These are phyloP conservation scores for Picea abies DNA, from an alignment of 83 land plant species.

Conservation along the genomic window DNA sequence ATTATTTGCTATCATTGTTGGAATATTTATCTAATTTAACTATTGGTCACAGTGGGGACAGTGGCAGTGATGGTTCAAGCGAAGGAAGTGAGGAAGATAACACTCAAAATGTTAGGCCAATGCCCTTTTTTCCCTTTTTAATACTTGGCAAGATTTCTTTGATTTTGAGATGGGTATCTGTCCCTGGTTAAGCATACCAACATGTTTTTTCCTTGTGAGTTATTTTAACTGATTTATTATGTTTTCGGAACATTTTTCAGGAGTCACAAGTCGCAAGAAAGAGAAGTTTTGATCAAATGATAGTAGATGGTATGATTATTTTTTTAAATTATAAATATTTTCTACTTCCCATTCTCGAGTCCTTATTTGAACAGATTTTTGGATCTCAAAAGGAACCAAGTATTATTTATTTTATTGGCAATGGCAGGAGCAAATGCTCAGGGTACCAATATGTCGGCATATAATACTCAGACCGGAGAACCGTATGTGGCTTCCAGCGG, in stretches of 20 bases:
- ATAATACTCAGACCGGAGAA: constrained; percentile 18
- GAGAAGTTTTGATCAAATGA: constrained; percentile 66
- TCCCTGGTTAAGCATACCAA: not conserved
- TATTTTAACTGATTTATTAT: not conserved
- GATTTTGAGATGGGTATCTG: not conserved
- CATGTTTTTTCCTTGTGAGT: not conserved
- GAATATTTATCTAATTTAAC: constrained; percentile 17
- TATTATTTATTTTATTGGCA: constrained; percentile 5
- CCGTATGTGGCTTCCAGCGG: constrained; percentile 11
- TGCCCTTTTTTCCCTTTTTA: not conserved
- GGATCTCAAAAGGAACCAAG: not conserved
- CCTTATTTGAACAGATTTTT: too few relatives aligned
- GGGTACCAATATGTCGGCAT: constrained; percentile 11
- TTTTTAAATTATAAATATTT: not conserved
- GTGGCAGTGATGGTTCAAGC: constrained; percentile 74
- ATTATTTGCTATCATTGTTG: not conserved
- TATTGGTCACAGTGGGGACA: constrained; percentile 47
- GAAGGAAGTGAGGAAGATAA: constrained; percentile 67
- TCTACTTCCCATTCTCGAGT: not conserved
- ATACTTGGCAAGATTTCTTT: not conserved
- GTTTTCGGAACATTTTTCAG: constrained; percentile 15
- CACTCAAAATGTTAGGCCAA: constrained; percentile 41
- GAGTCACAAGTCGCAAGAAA: constrained; percentile 42
- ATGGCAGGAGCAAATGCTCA: constrained; percentile 42
- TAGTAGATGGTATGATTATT: constrained; percentile 55